Evolutionary conservation across 176 grass and related monocot genomes (phyloP).

Genomic region (Oryza longistaminata): DNA sequence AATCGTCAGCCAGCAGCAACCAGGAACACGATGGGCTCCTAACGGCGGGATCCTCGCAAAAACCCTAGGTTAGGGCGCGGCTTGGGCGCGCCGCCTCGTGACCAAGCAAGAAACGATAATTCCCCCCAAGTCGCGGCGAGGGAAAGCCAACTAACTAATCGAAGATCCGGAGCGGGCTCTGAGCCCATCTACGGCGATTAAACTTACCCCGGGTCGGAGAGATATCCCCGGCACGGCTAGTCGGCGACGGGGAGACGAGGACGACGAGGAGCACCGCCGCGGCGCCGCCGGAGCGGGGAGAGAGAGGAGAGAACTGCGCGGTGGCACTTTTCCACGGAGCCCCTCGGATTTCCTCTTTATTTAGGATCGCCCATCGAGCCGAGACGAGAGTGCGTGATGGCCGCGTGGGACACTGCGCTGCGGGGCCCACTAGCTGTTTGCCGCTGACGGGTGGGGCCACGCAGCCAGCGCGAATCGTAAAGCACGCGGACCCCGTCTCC

Average conservation of each 20-base stretch:
- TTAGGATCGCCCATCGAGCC: background rate
- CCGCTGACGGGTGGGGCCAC: background rate
- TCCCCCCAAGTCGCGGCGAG: background rate
- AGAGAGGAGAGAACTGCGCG: background rate
- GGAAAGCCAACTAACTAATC: background rate
- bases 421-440: background rate
- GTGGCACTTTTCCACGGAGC: background rate
- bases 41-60: background rate
- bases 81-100: background rate
- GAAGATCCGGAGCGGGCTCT: background rate
- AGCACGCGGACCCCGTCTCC: background rate
- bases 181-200: background rate
- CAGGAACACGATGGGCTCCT: background rate
- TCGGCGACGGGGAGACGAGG: background rate
- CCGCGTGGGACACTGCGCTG: background rate
- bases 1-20: background rate
- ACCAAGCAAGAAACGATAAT: background rate
- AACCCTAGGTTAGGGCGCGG: slow-evolving; percentile 2
- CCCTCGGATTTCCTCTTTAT: background rate
- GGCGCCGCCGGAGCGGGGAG: background rate
- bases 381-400: background rate
- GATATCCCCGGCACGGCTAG: background rate
- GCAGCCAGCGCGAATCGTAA: slow-evolving; percentile 30
- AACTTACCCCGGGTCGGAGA: background rate
- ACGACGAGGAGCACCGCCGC: background rate